Base-by-base conservation (phyloP, 148 eudicot genomes). In the Tetragonia tetragonoides region DNA sequence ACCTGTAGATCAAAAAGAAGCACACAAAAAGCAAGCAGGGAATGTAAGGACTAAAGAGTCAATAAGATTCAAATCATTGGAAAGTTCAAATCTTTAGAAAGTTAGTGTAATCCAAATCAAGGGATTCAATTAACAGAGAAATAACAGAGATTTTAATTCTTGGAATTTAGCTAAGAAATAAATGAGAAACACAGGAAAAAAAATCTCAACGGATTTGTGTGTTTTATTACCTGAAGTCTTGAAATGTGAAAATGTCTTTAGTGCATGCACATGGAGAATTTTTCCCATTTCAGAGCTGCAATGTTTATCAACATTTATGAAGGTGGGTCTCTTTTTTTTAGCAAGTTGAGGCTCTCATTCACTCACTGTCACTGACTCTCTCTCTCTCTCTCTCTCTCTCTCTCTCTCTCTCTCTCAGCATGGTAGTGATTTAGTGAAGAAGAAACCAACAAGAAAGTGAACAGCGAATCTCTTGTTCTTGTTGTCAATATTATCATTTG, bases 381-480 rank as follows among this genome's bases (percentile, higher is more conserved):
- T 28, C 34, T 28, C 34, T 28, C 34, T 28, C 34, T 28, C 34
- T 28, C 18, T 1, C 54, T 7, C 15, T 20, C 71, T n/a, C 51
- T 39, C 41, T 67, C n/a, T 15, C 18, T 2, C 11, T 17, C 49
- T 20, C 70, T 39, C 47, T 67, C 51, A 76, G 62, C 47, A 77
- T 28, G 23, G 56, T 24, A 76, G 64, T 63, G 47, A 14, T 40
- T 64, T 24, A 38, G 9, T 40, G 39, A 49, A 75, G 72, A 76
- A 77, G 74, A 70, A 72, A 70, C 40, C 40, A 39, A 76, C 80
- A 77, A 66, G 56, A 72, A 72, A 70, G 70, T 34, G 47, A 59
- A 51, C 21, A 38, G 42, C 72, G 84, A 81, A 72, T 77, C 77
- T 57, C 10, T 59, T 20, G 2, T 46, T 6, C 10, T 63, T 81